Base-by-base conservation (phyloP, 805 yeast species). In the Metschnikowia shivogae region DNA sequence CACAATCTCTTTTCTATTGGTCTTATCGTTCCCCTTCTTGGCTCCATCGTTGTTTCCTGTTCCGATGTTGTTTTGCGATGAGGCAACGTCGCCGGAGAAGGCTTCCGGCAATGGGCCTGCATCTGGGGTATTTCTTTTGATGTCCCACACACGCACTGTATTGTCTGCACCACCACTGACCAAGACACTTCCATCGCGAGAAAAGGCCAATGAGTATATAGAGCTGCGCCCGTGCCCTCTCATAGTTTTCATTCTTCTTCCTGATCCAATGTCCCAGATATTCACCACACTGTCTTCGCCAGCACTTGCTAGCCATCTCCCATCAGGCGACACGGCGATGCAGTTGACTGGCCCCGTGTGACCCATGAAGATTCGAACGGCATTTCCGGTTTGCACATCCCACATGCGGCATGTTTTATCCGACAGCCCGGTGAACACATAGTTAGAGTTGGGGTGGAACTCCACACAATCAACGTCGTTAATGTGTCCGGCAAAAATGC, bases 321-420 rank as follows among this genome's bases (percentile, higher is more conserved):
- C 99, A 70, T 93, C 97, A 0, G 98, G 98, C 1, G 96, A 85
- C 7, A 89, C 95, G 0, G 95, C 89, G 53, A 88, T 70, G 14
- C 89, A 77, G 50, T 87, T 85, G 19, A 93, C 79, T 1, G 97
- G 85, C n/a, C 90, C 89, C 2, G 89, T 80, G 58, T 90, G 97
- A 1, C 97, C 97, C 64, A 89, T 80, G 63, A 93, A 92, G 8
- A 93, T 82, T 50, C 99, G 78, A 26, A 90, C 97, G 34, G 95
- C 82, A 52, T 81, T 83, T 33, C 99, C 99, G 34, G 82, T 78
- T 31, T 82, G 79, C 22, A 93, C 82, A 64, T 93, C 99, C 99
- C 99, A 93, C 97, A 93, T 90, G 52, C 99, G 77, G 59, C 95
- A 85, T 0, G 98, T 89, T 67, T 89, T 89, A 67, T 93, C 99